A percentile compares a stretch with the other conserved stretches of the same genome.
Conservation (phyloP, 345 rosid genomes). For the Nasturtium officinale region DNA sequence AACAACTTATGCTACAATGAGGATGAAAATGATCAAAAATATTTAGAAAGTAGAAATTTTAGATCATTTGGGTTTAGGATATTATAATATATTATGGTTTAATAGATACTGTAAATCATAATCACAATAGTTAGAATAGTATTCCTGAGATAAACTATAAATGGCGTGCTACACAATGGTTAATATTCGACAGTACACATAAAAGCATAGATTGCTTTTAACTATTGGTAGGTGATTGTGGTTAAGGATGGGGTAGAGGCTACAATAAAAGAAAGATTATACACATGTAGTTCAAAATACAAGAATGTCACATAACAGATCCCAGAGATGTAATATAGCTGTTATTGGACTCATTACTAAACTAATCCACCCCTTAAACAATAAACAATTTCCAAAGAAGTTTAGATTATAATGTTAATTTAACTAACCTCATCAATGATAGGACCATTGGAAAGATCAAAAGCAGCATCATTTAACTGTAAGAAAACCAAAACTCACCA, state of each 20-base stretch:
- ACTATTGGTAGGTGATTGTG: background rate
- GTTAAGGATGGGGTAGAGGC: background rate
- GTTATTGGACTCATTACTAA: background rate
- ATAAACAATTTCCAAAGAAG: background rate
- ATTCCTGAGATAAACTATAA: too few species aligned
- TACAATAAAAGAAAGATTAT: background rate
- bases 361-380: background rate
- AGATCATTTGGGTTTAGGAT: too few species aligned
- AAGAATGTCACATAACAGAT: background rate
- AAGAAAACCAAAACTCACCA: conserved; percentile 22
- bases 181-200: background rate
- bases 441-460: conserved; percentile 89
- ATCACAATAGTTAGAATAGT: too few species aligned
- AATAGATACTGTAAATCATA: too few species aligned
- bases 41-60: too few species aligned
- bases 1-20: background rate
- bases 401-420: background rate
- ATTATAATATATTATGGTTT: too few species aligned
- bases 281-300: background rate
- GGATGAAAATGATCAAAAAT: background rate
- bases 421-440: conserved; percentile 84
- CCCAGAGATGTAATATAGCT: background rate
- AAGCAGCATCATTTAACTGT: conserved; percentile 93
- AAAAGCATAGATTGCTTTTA: background rate
- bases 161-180: background rate